Evolutionary conservation across 371 early-diverging fungal genomes (phyloP).

Genomic region (Mucor sp.): DNA sequence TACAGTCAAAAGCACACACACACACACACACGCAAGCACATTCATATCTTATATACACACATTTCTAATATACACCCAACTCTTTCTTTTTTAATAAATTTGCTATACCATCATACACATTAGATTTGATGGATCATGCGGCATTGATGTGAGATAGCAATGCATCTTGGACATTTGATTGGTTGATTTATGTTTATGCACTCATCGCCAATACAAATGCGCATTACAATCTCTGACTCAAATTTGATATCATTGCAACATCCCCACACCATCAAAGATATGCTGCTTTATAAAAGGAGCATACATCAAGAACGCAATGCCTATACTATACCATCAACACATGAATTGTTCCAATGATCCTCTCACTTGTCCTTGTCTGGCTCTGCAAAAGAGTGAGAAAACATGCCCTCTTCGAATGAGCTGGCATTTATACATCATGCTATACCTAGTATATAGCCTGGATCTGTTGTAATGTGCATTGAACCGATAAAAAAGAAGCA

Average conservation of each 20-base stretch:
- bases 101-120: background rate
- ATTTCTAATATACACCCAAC: background rate
- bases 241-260: background rate
- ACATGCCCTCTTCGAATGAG: no score
- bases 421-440: background rate
- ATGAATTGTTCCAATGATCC: background rate
- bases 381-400: no score
- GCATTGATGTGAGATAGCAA: no score
- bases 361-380: no score
- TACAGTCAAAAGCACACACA: background rate
- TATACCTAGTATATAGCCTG: no score
- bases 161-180: background rate
- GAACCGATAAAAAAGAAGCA: conserved; percentile 1
- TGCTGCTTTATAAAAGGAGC: background rate
- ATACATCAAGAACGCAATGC: background rate
- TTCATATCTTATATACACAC: background rate
- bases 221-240: conserved; percentile 18
- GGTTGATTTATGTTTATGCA: conserved; percentile 12
- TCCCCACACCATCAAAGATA: background rate
- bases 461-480: background rate
- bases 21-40: background rate
- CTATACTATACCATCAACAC: no score
- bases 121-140: background rate
- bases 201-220: conserved; percentile 14
- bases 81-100: background rate